A percentile compares a stretch with the other conserved stretches of the same genome.
Evolutionary conservation across 78 protist genomes (phyloP).

Genomic region (Planoprotostelium fungivorum): DNA sequence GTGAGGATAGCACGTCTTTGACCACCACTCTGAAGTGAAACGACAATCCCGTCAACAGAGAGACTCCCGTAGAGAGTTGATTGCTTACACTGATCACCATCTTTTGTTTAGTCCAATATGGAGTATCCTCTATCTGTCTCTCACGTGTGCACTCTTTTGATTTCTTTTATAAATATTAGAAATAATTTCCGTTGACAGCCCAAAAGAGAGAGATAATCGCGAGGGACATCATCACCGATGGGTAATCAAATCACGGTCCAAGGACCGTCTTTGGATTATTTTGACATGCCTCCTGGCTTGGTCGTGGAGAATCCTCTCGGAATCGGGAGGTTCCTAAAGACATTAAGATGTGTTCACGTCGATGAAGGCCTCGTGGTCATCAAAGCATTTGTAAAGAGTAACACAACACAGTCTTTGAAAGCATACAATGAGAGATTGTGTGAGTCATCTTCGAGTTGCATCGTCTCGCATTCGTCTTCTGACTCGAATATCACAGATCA

Average conservation of each 20-base stretch:
- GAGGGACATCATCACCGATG: too few species aligned
- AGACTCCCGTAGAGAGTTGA: too few species aligned
- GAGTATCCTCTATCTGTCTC: too few species aligned
- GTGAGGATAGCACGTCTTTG: too few species aligned
- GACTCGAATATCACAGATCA: background rate
- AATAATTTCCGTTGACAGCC: too few species aligned
- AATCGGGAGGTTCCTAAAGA: slow-evolving; percentile 59
- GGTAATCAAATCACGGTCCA: background rate
- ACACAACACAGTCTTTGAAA: slow-evolving; percentile 10
- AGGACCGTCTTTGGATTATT: background rate
- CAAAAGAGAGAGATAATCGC: too few species aligned
- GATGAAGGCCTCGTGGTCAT: slow-evolving; percentile 69
- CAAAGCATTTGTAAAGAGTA: slow-evolving; percentile 70
- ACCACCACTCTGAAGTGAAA: too few species aligned
- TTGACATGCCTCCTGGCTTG: background rate
- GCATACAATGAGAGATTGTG: slow-evolving; percentile 21
- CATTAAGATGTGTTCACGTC: slow-evolving; percentile 41
- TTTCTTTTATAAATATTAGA: too few species aligned
- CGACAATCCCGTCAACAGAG: too few species aligned
- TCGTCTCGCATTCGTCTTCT: background rate
- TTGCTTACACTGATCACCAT: too few species aligned
- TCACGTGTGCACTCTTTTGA: too few species aligned
- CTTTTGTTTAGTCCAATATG: too few species aligned
- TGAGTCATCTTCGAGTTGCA: background rate
- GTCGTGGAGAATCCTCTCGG: slow-evolving; percentile 30